Evolutionary conservation across 2,329 filamentous ascomycete species (phyloP).

Genomic region (Cadophora sp.): DNA sequence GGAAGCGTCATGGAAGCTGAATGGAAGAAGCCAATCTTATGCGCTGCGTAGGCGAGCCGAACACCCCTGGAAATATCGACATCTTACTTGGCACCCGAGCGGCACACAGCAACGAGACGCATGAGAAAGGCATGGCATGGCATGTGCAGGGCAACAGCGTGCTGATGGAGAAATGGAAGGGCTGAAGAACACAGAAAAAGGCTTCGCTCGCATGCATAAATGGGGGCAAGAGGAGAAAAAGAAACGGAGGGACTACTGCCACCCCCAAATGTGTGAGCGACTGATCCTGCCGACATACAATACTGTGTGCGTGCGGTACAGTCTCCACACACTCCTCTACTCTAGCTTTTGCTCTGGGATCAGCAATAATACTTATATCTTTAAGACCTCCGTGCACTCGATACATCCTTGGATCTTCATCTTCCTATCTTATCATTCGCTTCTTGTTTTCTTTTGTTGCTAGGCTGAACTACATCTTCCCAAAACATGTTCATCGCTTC

Average conservation of each 20-base stretch:
- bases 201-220: conserved; percentile 23
- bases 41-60: conserved; percentile 13
- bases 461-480: neutral
- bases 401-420: neutral
- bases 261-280: conserved; percentile 10
- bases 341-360: neutral
- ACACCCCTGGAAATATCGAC: conserved; percentile 9
- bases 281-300: neutral
- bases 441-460: neutral
- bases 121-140: neutral
- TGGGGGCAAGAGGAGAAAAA: conserved; percentile 19
- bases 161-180: conserved; percentile 16
- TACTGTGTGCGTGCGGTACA: neutral
- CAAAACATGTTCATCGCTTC: conserved; percentile 23
- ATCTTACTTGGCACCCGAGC: neutral
- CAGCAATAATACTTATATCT: conserved; percentile 3
- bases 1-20: neutral
- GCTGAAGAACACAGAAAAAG: conserved; percentile 5
- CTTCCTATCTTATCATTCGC: neutral
- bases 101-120: neutral
- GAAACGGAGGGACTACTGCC: conserved; percentile 10
- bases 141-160: neutral
- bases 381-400: neutral
- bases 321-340: neutral
- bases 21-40: conserved; percentile 38